Percentiles rank a stretch among this genome's conserved stretches.
Conservation (phyloP, 1,139 yeast species). For the Saccharomyces hybrid region DNA sequence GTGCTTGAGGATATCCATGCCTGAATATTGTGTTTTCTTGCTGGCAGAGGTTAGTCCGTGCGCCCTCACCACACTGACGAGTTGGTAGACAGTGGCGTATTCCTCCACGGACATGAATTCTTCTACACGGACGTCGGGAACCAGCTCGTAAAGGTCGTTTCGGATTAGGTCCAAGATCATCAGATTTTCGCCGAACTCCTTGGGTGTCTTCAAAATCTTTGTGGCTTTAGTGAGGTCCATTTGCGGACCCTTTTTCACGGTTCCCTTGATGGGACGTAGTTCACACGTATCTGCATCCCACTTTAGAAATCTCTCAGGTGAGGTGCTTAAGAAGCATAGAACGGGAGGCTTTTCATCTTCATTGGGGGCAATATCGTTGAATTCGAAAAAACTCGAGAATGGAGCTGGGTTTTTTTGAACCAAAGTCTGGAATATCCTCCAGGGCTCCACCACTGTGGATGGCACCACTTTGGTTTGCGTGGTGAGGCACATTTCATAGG, state of each 20-base stretch:
- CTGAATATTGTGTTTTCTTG: constrained; percentile 39
- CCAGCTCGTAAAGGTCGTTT: constrained; percentile 73
- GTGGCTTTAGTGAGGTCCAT: constrained; percentile 55
- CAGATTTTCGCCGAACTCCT: constrained; percentile 90
- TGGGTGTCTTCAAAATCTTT: constrained; percentile 66
- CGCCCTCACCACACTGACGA: constrained; percentile 85
- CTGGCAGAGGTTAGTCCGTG: constrained; percentile 31
- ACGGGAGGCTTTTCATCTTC: constrained; percentile 8
- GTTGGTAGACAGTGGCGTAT: constrained; percentile 80
- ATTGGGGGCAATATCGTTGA: constrained; percentile 42
- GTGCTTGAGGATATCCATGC: constrained; percentile 68
- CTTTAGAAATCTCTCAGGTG: constrained; percentile 87
- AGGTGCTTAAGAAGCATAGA: constrained; percentile 65
- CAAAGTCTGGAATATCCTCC: constrained; percentile 75
- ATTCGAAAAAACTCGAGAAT: constrained; percentile 71
- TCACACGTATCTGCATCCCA: constrained; percentile 66
- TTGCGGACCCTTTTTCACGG: constrained; percentile 60
- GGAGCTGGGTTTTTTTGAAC: constrained; percentile 84
- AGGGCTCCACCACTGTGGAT: constrained; percentile 45
- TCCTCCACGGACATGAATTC: constrained; percentile 90
- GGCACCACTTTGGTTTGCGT: constrained; percentile 59
- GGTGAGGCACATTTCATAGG: constrained; percentile 89
- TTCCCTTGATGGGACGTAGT: constrained; percentile 92
- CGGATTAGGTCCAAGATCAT: constrained; percentile 96
- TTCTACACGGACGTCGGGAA: constrained; percentile 61